A percentile compares a stretch with the other conserved stretches of the same genome.
Conservation (phyloP, 2,329 filamentous ascomycete species). For the Hymenoscyphus linearis region DNA sequence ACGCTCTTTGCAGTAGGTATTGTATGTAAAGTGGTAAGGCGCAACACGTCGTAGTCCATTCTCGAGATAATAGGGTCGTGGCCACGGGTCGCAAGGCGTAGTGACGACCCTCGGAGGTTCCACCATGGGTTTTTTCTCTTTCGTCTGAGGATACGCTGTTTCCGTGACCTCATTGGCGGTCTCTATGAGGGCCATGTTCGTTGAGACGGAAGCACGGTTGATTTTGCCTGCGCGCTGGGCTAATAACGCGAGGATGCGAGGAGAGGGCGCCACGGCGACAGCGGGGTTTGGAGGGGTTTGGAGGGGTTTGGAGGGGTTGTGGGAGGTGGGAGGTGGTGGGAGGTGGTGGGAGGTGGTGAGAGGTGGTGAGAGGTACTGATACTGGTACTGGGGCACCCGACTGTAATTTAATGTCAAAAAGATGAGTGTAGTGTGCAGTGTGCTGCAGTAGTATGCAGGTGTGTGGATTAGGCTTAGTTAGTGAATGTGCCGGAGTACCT, state of each 20-base stretch:
- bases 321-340: not conserved
- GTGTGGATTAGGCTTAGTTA: no score
- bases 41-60: slow-evolving; percentile 75
- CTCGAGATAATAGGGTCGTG: slow-evolving; percentile 74
- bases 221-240: slow-evolving; percentile 40
- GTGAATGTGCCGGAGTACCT: no score
- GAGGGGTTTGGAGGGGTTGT: not conserved
- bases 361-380: no score
- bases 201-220: slow-evolving; percentile 14
- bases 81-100: slow-evolving; percentile 51
- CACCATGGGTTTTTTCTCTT: slow-evolving; percentile 34
- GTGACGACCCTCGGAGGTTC: slow-evolving; percentile 44
- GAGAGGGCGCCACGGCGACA: slow-evolving; percentile 45
- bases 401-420: no score
- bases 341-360: no score
- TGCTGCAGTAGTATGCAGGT: no score
- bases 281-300: no score
- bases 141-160: slow-evolving; percentile 20
- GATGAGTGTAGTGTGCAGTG: no score
- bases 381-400: no score
- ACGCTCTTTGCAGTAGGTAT: slow-evolving; percentile 88
- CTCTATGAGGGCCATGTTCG: slow-evolving; percentile 40
- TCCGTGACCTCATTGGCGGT: slow-evolving; percentile 10
- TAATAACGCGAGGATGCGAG: slow-evolving; percentile 46
- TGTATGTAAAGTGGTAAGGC: slow-evolving; percentile 92